Evolutionary conservation across 2,329 filamentous ascomycete genomes (phyloP).

Genomic region (Fusarium bactridioides): DNA sequence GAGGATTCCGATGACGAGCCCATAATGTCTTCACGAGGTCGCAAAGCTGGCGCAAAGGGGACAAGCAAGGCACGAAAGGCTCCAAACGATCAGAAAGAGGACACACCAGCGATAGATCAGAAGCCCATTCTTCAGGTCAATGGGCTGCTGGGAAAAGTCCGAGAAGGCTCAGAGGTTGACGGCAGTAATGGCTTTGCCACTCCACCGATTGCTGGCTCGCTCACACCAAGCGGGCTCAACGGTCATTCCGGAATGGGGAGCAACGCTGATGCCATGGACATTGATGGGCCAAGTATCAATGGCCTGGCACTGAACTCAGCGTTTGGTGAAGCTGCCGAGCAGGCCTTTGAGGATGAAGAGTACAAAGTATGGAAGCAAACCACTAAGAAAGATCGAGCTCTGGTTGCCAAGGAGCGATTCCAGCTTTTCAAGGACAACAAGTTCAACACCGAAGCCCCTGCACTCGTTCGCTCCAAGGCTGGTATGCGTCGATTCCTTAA

Average conservation of each 20-base stretch:
- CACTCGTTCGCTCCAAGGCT: conserved; percentile 82
- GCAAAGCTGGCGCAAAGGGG: conserved; percentile 81
- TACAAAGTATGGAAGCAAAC: conserved; percentile 99
- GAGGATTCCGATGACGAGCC: conserved; percentile 97
- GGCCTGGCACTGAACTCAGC: conserved; percentile 70
- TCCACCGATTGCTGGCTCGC: conserved; percentile 75
- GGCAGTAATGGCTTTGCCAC: conserved; percentile 88
- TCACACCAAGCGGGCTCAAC: conserved; percentile 78
- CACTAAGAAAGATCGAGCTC: conserved; percentile 92
- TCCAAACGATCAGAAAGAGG: conserved; percentile 76
- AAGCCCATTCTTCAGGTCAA: conserved; percentile 77
- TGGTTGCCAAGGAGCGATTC: conserved; percentile 84
- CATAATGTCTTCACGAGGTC: conserved; percentile 95
- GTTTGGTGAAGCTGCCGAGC: conserved; percentile 73
- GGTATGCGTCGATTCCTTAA: conserved; percentile 90
- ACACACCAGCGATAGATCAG: conserved; percentile 77
- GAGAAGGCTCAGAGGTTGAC: conserved; percentile 83
- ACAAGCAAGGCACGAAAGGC: conserved; percentile 81
- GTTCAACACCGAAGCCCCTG: conserved; percentile 87
- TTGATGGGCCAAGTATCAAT: conserved; percentile 78
- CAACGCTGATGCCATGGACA: conserved; percentile 85
- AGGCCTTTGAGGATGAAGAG: conserved; percentile 88
- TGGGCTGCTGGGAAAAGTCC: conserved; percentile 65
- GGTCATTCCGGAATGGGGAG: conserved; percentile 73
- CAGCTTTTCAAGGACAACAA: conserved; percentile 85